Evolutionary conservation across 768 basidiomycete genomes (phyloP).

Genomic region (Mycena rebaudengoi): DNA sequence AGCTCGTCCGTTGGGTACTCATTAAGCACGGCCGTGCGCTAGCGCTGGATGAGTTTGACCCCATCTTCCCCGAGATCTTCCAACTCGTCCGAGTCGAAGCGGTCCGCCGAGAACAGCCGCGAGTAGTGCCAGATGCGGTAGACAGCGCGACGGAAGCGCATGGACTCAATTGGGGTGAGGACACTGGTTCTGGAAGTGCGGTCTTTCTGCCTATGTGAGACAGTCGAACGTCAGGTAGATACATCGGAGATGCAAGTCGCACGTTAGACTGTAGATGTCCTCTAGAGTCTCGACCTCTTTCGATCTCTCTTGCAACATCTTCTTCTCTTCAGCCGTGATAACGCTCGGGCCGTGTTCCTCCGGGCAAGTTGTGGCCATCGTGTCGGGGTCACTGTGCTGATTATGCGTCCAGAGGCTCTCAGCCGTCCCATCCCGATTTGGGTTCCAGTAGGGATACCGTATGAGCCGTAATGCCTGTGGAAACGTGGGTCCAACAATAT

Average conservation of each 20-base stretch:
- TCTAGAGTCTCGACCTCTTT: conserved; percentile 23
- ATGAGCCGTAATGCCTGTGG: conserved; percentile 33
- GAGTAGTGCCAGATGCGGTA: conserved; percentile 22
- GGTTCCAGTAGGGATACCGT: conserved; percentile 9
- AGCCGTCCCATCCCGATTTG: background rate
- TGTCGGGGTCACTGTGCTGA: background rate
- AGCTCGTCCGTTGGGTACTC: conserved; percentile 15
- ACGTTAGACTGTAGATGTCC: conserved; percentile 34
- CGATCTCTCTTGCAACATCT: conserved; percentile 4
- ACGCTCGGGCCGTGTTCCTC: background rate
- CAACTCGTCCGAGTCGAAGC: background rate
- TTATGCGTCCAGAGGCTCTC: background rate
- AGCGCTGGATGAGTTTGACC: background rate
- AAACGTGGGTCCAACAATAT: conserved; percentile 33
- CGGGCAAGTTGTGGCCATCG: background rate
- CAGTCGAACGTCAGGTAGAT: background rate
- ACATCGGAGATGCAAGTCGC: background rate
- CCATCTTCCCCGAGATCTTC: background rate
- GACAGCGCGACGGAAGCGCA: conserved; percentile 12
- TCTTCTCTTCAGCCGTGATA: conserved; percentile 8
- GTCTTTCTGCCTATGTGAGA: background rate
- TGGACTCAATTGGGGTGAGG: background rate
- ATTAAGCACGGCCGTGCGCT: conserved; percentile 2
- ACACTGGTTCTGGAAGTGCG: conserved; percentile 7
- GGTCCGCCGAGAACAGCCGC: background rate